phyloP scores from a whole-genome alignment of 1,284 basidiomycete genomes.

The Austroboletus rostrupii region DNA sequence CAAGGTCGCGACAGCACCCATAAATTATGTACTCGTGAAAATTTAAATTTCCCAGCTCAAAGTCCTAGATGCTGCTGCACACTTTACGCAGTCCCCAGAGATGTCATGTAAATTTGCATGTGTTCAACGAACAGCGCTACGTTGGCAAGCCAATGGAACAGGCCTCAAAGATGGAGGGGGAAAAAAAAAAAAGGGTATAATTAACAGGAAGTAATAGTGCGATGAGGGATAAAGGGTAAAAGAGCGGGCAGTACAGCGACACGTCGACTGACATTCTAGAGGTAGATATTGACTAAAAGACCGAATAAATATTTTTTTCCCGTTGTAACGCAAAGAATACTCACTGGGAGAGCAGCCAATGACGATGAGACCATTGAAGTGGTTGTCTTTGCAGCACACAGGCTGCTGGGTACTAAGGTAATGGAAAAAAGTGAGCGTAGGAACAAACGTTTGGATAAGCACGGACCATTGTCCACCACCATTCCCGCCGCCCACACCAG shows the following conservation, averaged over 20 bases:
- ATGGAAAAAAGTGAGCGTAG: not conserved
- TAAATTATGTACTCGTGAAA: not conserved
- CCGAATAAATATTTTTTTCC: not conserved
- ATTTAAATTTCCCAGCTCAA: not conserved
- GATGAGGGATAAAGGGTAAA: conserved; percentile 11
- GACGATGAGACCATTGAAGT: conserved; percentile 39
- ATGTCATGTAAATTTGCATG: not conserved
- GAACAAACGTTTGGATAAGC: accelerated
- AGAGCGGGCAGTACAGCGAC: conserved; percentile 13
- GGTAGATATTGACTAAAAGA: conserved; percentile 30
- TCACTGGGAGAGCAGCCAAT: conserved; percentile 43
- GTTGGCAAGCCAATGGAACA: not conserved
- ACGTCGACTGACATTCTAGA: conserved; percentile 18
- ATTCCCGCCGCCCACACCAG: conserved; percentile 25
- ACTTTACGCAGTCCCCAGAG: not conserved
- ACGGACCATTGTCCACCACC: conserved; percentile 34
- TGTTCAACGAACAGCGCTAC: not conserved
- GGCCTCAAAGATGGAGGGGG: not conserved
- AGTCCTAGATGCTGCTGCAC: not conserved
- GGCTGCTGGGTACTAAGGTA: conserved; percentile 34
- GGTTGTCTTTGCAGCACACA: conserved; percentile 44
- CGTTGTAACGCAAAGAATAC: conserved; percentile 13
- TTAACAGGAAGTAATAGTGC: conserved; percentile 5
- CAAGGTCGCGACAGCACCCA: too few species aligned
- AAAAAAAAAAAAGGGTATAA: conserved; percentile 13